Conservation (phyloP, 768 basidiomycete species). For the Termitomyces sp. region DNA sequence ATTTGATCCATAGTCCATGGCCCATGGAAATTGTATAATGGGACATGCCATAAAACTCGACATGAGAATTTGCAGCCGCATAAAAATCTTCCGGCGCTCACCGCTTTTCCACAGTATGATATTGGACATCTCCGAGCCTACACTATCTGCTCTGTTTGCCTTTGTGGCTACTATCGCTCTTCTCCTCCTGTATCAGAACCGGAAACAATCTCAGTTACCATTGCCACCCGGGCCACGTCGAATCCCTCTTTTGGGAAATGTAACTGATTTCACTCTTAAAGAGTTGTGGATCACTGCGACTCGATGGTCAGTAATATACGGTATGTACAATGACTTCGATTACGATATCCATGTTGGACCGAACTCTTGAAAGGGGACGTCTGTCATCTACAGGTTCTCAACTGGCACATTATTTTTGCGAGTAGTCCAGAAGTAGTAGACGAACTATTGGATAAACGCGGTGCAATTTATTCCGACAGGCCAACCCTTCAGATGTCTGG, state of each 20-base stretch:
- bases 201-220: neutral
- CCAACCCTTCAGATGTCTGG: conserved; percentile 11
- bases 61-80: too few relatives aligned
- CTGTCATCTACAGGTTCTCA: conserved; percentile 24
- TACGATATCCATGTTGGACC: too few relatives aligned
- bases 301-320: conserved; percentile 16
- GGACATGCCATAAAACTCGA: too few relatives aligned
- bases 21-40: too few relatives aligned
- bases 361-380: conserved; percentile 14
- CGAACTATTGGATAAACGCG: conserved; percentile 34
- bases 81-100: too few relatives aligned
- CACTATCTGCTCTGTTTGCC: too few relatives aligned
- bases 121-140: too few relatives aligned
- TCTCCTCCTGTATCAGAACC: neutral
- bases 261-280: conserved; percentile 3
- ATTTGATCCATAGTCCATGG: too few relatives aligned
- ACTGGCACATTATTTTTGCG: conserved; percentile 26
- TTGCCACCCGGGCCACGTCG: conserved; percentile 6
- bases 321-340: neutral
- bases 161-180: neutral
- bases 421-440: conserved; percentile 30
- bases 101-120: too few relatives aligned
- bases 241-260: conserved; percentile 6
- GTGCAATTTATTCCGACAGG: conserved; percentile 33
- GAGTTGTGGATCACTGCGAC: neutral